A percentile compares a stretch with the other conserved stretches of the same genome.
These are phyloP conservation scores for Trypanosoma cruzi DNA, from an alignment of 208 protist genomes.

Conservation along the genomic window DNA sequence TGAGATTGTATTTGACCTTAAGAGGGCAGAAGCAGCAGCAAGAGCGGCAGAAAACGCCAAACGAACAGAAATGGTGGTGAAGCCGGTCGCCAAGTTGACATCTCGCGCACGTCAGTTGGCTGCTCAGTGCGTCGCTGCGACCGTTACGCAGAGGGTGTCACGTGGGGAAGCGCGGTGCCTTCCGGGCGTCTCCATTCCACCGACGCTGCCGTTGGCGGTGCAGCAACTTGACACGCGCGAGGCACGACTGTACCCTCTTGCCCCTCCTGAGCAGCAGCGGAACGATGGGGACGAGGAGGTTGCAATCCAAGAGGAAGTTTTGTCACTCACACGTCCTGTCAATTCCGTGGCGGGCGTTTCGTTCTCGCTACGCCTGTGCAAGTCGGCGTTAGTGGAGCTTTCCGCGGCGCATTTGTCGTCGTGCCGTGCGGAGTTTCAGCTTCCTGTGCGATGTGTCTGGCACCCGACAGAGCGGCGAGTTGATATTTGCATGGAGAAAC, in stretches of 20 bases:
- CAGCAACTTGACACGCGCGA: slow-evolving; percentile 13
- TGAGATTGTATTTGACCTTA: slow-evolving; percentile 23
- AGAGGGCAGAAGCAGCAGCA: not conserved
- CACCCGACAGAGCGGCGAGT: slow-evolving; percentile 3
- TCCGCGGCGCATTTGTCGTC: slow-evolving; percentile 27
- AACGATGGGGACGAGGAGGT: not conserved
- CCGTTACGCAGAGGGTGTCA: slow-evolving; percentile 7
- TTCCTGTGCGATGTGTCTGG: slow-evolving; percentile 26
- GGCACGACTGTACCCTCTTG: not conserved
- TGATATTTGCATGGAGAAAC: slow-evolving; percentile 31
- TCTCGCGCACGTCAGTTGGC: slow-evolving; percentile 18
- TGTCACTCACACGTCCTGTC: slow-evolving; percentile 1
- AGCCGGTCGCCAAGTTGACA: slow-evolving; percentile 4
- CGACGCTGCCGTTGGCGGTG: slow-evolving; percentile 18
- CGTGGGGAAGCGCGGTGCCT: not conserved
- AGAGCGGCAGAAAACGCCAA: not conserved
- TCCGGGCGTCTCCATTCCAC: slow-evolving; percentile 14
- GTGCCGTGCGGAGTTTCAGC: slow-evolving; percentile 14
- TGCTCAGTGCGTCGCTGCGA: slow-evolving; percentile 8
- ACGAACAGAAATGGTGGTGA: not conserved
- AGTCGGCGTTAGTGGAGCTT: slow-evolving; percentile 30
- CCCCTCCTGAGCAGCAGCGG: not conserved
- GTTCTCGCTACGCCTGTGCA: slow-evolving; percentile 26
- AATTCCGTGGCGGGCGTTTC: slow-evolving; percentile 10
- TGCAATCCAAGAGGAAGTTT: not conserved